Conservation (phyloP, 495 filamentous ascomycete species). For the Neurospora sp. region DNA sequence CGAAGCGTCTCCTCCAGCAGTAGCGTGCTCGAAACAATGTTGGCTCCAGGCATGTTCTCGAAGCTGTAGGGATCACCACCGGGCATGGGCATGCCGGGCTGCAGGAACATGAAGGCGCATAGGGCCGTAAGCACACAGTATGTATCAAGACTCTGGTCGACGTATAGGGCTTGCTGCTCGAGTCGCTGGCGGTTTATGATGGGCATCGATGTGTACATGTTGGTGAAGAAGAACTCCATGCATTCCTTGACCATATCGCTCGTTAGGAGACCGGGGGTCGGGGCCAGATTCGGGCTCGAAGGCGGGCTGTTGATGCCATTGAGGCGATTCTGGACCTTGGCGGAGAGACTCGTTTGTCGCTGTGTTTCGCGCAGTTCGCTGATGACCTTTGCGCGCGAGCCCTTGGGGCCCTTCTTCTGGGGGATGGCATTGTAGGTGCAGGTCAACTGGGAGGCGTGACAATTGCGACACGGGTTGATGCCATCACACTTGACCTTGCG, state of each 20-base stretch:
- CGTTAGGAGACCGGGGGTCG: slow-evolving; percentile 48
- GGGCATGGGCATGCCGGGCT: slow-evolving; percentile 60
- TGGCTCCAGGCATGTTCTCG: slow-evolving; percentile 43
- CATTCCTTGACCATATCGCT: slow-evolving; percentile 55
- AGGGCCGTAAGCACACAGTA: slow-evolving; percentile 74
- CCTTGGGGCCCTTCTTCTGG: slow-evolving; percentile 81
- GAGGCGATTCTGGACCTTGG: slow-evolving; percentile 36
- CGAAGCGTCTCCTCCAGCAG: slow-evolving; percentile 67
- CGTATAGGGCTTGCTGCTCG: slow-evolving; percentile 52
- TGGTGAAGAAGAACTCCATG: slow-evolving; percentile 73
- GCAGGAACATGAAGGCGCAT: slow-evolving; percentile 78
- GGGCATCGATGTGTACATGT: slow-evolving; percentile 77
- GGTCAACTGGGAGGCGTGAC: slow-evolving; percentile 52
- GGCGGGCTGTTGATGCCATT: slow-evolving; percentile 34
- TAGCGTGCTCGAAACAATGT: slow-evolving; percentile 46
- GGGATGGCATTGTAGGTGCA: slow-evolving; percentile 80
- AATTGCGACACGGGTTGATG: slow-evolving; percentile 62
- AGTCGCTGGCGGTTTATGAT: slow-evolving; percentile 62
- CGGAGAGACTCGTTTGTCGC: slow-evolving; percentile 46
- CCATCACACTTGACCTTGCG: slow-evolving; percentile 75
- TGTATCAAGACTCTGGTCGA: slow-evolving; percentile 56
- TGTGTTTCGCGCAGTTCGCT: slow-evolving; percentile 62
- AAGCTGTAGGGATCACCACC: slow-evolving; percentile 40
- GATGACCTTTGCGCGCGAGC: slow-evolving; percentile 72
- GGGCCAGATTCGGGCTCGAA: slow-evolving; percentile 34